Base-by-base conservation (phyloP, 805 yeast species). In the Yamadazyma akitaensis region DNA sequence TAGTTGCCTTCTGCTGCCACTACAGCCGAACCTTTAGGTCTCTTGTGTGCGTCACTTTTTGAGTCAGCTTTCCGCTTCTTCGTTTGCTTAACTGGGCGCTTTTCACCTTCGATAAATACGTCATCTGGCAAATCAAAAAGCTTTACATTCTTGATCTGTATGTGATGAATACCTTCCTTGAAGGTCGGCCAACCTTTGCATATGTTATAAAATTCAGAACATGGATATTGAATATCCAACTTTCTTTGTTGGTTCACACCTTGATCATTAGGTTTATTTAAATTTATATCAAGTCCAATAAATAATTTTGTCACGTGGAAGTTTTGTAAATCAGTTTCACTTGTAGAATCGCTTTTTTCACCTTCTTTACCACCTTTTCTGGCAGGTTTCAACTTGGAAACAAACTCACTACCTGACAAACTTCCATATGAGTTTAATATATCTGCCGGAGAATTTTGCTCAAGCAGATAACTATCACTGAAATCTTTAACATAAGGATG, bases 161-260 rank as follows among this genome's bases (percentile, higher is more conserved):
- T 72, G 19, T 81, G 71, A 57, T 82, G 75, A 9, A 75, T 64
- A 37, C 80, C 78, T 44, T 80, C 84, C 53, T 85, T 79, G 57
- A 80, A 94, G 33, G 75, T 73, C 17, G 74, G 73, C 81, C 92
- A 88, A 30, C 80, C 76, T 53, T 88, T 82, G 65, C 97, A 88
- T 7, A 88, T 67, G 37, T 77, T 82, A 67, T 79, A 89, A 63
- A 92, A 94, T 50, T 94, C 98, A 17, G 88, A 77, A 61, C 98
- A 91, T 16, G 96, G 96, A 52, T 82, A 79, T 57, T 86, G 96
- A 47, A 92, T 84, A 62, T 90, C 96, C 55, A 91, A 75, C 56
- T 82, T 79, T 38, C 47, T 54, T 10, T 32, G 26, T 13, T 26
- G 38, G 6, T 48, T 43, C 3, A 40, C 37, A 13, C 25, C 26